phyloP scores from a whole-genome alignment of 2,329 filamentous ascomycete species.

The Alternaria infectoria region DNA sequence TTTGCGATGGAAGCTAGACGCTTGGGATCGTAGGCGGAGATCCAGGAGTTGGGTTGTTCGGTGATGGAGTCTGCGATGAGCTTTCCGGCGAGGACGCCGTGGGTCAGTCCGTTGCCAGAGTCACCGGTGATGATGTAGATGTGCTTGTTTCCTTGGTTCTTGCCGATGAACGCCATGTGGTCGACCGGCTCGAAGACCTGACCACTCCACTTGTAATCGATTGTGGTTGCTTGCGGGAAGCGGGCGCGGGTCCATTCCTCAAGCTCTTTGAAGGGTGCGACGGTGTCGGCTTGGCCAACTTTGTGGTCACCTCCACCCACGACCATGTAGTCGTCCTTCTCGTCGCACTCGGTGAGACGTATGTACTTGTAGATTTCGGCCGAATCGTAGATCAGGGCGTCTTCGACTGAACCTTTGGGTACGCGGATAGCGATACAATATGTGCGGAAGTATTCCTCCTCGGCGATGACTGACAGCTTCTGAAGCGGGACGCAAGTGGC shows the following conservation, averaged over 20 bases:
- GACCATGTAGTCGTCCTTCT: conserved; percentile 61
- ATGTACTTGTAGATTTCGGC: conserved; percentile 64
- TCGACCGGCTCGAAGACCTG: conserved; percentile 64
- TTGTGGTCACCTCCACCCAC: conserved; percentile 65
- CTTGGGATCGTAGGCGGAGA: conserved; percentile 58
- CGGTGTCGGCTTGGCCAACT: conserved; percentile 59
- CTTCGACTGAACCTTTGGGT: conserved; percentile 59
- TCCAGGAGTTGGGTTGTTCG: conserved; percentile 58
- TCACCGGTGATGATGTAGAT: conserved; percentile 64
- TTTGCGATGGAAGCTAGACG: conserved; percentile 55
- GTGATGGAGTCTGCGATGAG: conserved; percentile 63
- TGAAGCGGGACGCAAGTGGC: conserved; percentile 64
- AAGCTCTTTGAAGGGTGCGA: conserved; percentile 58
- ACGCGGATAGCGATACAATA: conserved; percentile 64
- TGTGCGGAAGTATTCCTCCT: conserved; percentile 61
- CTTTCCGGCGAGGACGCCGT: conserved; percentile 60
- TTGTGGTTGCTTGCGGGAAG: conserved; percentile 56
- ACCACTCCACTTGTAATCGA: conserved; percentile 65
- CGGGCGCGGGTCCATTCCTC: conserved; percentile 61
- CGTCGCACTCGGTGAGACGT: conserved; percentile 60
- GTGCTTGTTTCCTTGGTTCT: conserved; percentile 59
- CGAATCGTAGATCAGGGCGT: conserved; percentile 63
- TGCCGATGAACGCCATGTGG: conserved; percentile 63
- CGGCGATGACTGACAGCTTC: conserved; percentile 59
- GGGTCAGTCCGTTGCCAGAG: conserved; percentile 64